phyloP scores from a whole-genome alignment of 169 alveolate species.

The Neospora caninum region DNA sequence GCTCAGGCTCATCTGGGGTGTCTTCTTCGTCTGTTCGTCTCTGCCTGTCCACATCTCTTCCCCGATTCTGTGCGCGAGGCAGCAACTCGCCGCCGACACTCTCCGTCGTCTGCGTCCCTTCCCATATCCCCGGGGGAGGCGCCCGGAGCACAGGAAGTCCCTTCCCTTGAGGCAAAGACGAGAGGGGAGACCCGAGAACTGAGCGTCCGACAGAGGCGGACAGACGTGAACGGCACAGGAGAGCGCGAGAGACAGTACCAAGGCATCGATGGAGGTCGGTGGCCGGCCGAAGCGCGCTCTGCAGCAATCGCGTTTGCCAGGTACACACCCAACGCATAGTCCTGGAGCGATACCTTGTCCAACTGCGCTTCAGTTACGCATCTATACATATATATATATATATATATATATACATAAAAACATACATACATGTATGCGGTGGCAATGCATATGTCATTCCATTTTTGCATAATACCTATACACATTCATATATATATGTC shows the following conservation, averaged over 20 bases:
- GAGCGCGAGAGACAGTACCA: background rate
- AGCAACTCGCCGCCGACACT: background rate
- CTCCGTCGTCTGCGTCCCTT: background rate
- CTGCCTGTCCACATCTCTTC: background rate
- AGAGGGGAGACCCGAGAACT: background rate
- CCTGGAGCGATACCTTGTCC: background rate
- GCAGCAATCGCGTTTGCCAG: background rate
- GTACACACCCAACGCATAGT: background rate
- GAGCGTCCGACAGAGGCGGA: background rate
- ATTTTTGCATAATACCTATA: too few relatives aligned
- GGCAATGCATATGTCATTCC: too few relatives aligned
- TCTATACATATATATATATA: too few relatives aligned
- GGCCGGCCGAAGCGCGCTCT: background rate
- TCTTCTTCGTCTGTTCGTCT: background rate
- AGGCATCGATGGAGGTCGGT: background rate
- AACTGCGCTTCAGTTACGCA: too few relatives aligned
- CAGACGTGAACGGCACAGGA: background rate
- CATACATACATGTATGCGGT: background rate
- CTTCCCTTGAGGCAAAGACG: too few relatives aligned
- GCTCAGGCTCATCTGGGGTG: background rate
- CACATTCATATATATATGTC: background rate
- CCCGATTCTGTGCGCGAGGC: background rate
- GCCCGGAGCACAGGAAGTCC: too few relatives aligned
- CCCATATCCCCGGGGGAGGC: background rate
- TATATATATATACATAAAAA: too few relatives aligned